Conservation (phyloP, 768 basidiomycete species). For the Cubamyces lactineus region DNA sequence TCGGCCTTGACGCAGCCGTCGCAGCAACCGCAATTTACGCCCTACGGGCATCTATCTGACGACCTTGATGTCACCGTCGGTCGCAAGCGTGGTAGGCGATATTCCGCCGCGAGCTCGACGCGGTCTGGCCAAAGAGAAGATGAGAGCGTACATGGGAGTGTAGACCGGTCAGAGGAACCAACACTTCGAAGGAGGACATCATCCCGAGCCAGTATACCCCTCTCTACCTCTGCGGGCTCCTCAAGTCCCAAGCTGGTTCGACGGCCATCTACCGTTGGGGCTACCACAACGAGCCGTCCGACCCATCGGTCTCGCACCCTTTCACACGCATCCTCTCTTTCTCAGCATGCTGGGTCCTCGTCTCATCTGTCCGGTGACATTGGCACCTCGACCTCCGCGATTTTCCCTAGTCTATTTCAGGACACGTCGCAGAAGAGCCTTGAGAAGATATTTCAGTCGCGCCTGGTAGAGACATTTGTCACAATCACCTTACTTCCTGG, state of each 20-base stretch:
- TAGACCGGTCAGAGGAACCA: constrained; percentile 30
- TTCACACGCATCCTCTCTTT: constrained; percentile 55
- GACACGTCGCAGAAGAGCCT: constrained; percentile 70
- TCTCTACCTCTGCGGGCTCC: constrained; percentile 12
- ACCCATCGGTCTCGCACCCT: constrained; percentile 46
- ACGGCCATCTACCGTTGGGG: constrained; percentile 4
- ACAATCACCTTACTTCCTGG: constrained; percentile 49
- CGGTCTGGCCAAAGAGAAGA: constrained; percentile 54
- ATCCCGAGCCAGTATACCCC: constrained; percentile 44
- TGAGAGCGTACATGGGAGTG: constrained; percentile 28
- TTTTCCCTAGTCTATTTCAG: constrained; percentile 43
- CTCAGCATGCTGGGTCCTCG: constrained; percentile 14
- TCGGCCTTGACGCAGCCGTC: constrained; percentile 73
- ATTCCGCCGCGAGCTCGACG: constrained; percentile 58
- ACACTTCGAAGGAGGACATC: constrained; percentile 48
- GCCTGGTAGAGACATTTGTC: constrained; percentile 79
- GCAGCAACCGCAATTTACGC: constrained; percentile 60
- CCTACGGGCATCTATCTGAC: constrained; percentile 63
- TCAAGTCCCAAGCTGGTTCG: constrained; percentile 31
- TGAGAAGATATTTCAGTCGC: constrained; percentile 71
- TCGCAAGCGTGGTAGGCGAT: constrained; percentile 60
- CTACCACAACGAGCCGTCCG: constrained; percentile 9
- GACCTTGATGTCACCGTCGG: constrained; percentile 67
- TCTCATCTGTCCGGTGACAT: constrained; percentile 10
- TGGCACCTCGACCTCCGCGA: constrained; percentile 19